phyloP scores from a whole-genome alignment of 768 basidiomycete species.

The Mycena crocata region DNA sequence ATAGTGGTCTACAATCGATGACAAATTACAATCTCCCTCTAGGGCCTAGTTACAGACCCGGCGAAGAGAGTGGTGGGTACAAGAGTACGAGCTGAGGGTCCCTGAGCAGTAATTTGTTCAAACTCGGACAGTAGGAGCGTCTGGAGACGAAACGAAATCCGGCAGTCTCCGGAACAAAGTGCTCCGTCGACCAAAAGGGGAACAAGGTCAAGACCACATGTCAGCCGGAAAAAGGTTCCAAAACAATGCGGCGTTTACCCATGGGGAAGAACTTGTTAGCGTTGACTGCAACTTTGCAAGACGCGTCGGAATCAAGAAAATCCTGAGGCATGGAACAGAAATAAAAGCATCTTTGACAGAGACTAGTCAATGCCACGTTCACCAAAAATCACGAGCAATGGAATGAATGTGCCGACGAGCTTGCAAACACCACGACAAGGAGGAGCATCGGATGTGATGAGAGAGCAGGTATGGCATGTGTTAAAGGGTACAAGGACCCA shows the following conservation, averaged over 20 bases:
- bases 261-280: constrained; percentile 10
- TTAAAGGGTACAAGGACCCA: constrained; percentile 18
- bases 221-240: constrained; percentile 15
- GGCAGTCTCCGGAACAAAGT: constrained; percentile 19
- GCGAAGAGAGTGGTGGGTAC: neutral
- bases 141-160: neutral
- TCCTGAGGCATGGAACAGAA: neutral
- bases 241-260: constrained; percentile 6
- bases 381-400: neutral
- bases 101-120: neutral
- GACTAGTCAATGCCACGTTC: neutral
- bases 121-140: neutral
- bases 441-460: neutral
- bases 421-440: no score
- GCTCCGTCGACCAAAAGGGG: constrained; percentile 19
- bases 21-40: neutral
- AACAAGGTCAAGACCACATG: constrained; percentile 27
- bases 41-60: neutral
- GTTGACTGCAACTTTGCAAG: no score
- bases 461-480: neutral
- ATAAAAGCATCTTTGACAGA: constrained; percentile 9
- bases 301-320: neutral
- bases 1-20: constrained; percentile 27
- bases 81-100: no score
- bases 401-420: no score